These are phyloP conservation scores for Lactarius psammicola DNA, from an alignment of 768 basidiomycete species.

Conservation along the genomic window DNA sequence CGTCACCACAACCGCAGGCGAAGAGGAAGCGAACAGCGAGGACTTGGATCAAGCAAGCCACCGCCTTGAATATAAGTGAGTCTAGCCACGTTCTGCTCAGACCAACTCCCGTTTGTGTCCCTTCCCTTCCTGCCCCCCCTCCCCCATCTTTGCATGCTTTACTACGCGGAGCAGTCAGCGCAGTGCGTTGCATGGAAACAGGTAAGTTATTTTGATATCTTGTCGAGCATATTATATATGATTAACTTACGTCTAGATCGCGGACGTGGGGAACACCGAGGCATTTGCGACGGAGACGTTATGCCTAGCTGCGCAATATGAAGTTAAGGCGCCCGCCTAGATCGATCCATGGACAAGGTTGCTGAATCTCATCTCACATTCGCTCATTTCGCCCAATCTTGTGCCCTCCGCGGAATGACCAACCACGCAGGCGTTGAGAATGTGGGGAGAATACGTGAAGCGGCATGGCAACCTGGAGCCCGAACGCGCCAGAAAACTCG, in stretches of 20 bases:
- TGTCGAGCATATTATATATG: neutral
- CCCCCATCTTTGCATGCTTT: neutral
- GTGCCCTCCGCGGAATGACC: neutral
- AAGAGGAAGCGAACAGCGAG: neutral
- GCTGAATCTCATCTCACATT: neutral
- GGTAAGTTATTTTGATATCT: neutral
- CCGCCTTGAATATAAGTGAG: neutral
- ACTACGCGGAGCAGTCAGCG: constrained; percentile 6
- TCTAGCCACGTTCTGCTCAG: neutral
- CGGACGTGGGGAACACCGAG: neutral
- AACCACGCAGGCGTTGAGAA: constrained; percentile 10
- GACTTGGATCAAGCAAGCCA: neutral
- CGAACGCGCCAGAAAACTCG: neutral
- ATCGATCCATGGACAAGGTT: neutral
- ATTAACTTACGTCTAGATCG: neutral
- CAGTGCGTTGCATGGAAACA: constrained; percentile 12
- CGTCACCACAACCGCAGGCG: neutral
- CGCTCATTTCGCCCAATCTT: neutral
- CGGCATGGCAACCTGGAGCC: neutral
- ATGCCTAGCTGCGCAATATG: constrained; percentile 8
- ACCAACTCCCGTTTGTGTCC: neutral
- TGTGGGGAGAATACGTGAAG: constrained; percentile 9
- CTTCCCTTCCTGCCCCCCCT: neutral
- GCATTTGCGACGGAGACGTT: constrained; percentile 9
- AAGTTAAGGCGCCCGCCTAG: neutral